phyloP scores from a whole-genome alignment of 257 asterid genomes.

The Fraxinus pennsylvanica region DNA sequence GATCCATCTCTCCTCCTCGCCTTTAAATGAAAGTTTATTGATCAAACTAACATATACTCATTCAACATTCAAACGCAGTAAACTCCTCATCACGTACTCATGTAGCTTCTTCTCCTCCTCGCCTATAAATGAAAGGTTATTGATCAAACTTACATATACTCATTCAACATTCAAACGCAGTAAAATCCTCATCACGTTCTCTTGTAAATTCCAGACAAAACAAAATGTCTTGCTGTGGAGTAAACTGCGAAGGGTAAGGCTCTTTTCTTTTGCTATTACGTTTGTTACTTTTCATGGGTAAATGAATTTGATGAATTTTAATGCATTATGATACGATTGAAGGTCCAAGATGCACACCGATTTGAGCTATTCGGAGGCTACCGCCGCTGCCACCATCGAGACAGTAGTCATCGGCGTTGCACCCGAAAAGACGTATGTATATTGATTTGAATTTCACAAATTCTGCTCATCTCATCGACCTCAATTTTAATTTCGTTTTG shows the following conservation, averaged over 20 bases:
- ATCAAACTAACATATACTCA: fast-evolving
- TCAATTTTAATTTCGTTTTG: neutral
- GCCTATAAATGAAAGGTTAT: slow-evolving; percentile 23
- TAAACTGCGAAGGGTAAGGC: slow-evolving; percentile 62
- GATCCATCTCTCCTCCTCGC: neutral
- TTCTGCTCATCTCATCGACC: neutral
- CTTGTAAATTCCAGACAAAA: neutral
- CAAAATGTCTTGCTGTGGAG: slow-evolving; percentile 74
- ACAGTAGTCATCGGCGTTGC: slow-evolving; percentile 67
- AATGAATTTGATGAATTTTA: neutral
- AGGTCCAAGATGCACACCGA: slow-evolving; percentile 78
- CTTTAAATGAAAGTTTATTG: slow-evolving; percentile 24
- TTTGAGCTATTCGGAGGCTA: slow-evolving; percentile 50
- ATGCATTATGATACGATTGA: slow-evolving; percentile 2
- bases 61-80: neutral
- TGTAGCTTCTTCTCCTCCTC: neutral
- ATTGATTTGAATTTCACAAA: neutral
- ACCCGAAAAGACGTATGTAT: slow-evolving; percentile 54
- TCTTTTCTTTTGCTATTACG: neutral
- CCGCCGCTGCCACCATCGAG: slow-evolving; percentile 44
- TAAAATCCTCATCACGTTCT: neutral
- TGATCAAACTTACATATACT: fast-evolving
- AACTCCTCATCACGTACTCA: neutral
- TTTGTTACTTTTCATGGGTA: neutral
- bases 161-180: neutral